Percentiles rank a stretch among this genome's conserved stretches.
Evolutionary conservation across 768 basidiomycete genomes (phyloP).

Genomic region (Suillus luteus): DNA sequence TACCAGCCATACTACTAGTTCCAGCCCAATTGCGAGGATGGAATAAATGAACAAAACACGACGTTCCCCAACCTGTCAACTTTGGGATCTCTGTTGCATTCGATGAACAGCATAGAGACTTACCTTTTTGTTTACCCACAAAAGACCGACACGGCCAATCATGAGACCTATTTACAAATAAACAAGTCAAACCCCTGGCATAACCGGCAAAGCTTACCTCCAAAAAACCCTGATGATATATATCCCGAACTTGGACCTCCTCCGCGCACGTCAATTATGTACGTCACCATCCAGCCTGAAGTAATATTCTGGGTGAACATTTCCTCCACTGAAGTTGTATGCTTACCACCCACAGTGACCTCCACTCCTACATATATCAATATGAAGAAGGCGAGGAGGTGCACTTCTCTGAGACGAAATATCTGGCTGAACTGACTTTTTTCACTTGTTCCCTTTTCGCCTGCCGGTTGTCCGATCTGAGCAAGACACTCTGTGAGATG

Average conservation of each 20-base stretch:
- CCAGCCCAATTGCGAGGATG: conserved; percentile 46
- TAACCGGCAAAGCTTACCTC: conserved; percentile 18
- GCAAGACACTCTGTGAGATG: conserved; percentile 36
- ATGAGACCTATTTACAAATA: conserved; percentile 23
- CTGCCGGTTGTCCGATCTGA: conserved; percentile 35
- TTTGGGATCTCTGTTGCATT: conserved; percentile 3
- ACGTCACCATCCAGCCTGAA: conserved; percentile 71
- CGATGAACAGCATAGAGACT: background rate
- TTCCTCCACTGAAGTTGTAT: background rate
- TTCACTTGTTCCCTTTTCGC: conserved; percentile 25
- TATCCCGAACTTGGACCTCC: conserved; percentile 51
- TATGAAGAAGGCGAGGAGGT: conserved; percentile 47
- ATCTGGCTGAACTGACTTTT: conserved; percentile 50
- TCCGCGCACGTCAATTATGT: conserved; percentile 43
- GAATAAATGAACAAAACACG: conserved; percentile 32
- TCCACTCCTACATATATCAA: conserved; percentile 54
- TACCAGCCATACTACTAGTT: conserved; percentile 69
- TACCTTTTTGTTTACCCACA: conserved; percentile 34
- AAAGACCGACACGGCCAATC: conserved; percentile 31
- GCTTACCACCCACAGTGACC: conserved; percentile 49
- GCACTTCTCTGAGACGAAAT: conserved; percentile 41
- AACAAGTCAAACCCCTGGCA: background rate
- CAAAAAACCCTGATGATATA: conserved; percentile 42
- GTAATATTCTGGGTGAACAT: too few species aligned
- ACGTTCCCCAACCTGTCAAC: conserved; percentile 33